Conservation (phyloP, 352 stramenopile species). For the Phytophthora parvispora region DNA sequence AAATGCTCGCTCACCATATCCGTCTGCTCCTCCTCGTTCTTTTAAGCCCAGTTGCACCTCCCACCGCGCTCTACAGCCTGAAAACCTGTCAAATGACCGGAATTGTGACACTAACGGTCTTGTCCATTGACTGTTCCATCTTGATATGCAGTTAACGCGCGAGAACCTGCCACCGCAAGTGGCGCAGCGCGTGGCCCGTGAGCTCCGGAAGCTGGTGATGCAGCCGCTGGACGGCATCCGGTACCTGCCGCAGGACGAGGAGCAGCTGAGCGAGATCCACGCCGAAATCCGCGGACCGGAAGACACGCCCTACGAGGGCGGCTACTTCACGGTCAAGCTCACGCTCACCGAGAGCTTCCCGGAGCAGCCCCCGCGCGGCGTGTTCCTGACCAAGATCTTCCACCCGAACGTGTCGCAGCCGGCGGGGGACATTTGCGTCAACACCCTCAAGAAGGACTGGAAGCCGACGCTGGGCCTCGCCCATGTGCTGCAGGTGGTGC, state of each 20-base stretch:
- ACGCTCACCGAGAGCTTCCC: constrained; percentile 92
- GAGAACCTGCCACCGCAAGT: constrained; percentile 91
- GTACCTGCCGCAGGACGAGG: constrained; percentile 93
- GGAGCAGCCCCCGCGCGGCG: constrained; percentile 86
- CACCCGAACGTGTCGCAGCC: constrained; percentile 98
- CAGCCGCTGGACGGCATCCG: constrained; percentile 93
- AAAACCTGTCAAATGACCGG: not conserved
- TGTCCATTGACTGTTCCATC: constrained; percentile 4
- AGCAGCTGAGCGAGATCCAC: constrained; percentile 94
- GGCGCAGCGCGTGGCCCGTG: constrained; percentile 92
- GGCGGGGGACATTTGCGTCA: constrained; percentile 99
- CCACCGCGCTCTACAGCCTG: not conserved
- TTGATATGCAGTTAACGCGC: constrained; percentile 38
- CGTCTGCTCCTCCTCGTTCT: not conserved
- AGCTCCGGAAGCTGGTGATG: constrained; percentile 94
- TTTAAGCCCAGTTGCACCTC: constrained; percentile 2
- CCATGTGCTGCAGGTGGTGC: constrained; percentile 98
- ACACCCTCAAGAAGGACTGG: constrained; percentile 99
- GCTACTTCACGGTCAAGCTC: constrained; percentile 98
- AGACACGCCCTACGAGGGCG: constrained; percentile 98
- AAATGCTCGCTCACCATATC: constrained; percentile 15
- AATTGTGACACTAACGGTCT: constrained; percentile 18
- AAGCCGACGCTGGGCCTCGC: constrained; percentile 94
- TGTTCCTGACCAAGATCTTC: constrained; percentile 99
- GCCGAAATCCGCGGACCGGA: constrained; percentile 97